A percentile compares a stretch with the other conserved stretches of the same genome.
These are phyloP conservation scores for Amphibolis antarctica DNA, from an alignment of 106 monocot genomes.

Conservation along the genomic window DNA sequence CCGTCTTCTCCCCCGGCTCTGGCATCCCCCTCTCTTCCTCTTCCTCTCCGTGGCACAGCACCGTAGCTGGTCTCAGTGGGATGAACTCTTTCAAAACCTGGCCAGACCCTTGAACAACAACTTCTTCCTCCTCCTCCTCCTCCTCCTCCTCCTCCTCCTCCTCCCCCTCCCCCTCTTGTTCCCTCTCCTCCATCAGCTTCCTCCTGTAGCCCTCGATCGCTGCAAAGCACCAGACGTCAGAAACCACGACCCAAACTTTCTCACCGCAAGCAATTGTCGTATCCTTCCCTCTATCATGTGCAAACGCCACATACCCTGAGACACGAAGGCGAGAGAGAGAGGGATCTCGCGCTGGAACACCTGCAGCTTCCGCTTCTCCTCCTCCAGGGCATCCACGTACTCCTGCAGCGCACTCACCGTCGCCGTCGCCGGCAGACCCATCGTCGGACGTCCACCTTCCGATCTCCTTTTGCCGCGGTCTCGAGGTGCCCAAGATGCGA, in stretches of 20 bases:
- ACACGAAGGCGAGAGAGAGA: slow-evolving; percentile 43
- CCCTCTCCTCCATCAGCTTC: slow-evolving; percentile 11
- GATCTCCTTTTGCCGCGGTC: too few relatives aligned
- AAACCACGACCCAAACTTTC: background rate
- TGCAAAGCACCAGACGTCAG: slow-evolving; percentile 2
- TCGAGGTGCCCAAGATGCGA: too few relatives aligned
- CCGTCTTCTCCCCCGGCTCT: slow-evolving; percentile 25
- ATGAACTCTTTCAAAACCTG: slow-evolving; percentile 67
- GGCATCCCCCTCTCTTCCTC: background rate
- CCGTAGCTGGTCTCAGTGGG: slow-evolving; percentile 29
- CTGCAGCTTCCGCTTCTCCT: slow-evolving; percentile 63
- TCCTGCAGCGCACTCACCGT: slow-evolving; percentile 5
- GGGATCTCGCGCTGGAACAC: slow-evolving; percentile 62
- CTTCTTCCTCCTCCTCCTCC: slow-evolving; percentile 1
- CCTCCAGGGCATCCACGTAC: slow-evolving; percentile 44
- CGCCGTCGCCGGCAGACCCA: too few relatives aligned
- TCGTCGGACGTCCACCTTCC: too few relatives aligned
- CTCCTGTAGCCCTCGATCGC: slow-evolving; percentile 39
- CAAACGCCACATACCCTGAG: slow-evolving; percentile 23
- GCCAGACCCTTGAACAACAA: background rate
- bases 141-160: slow-evolving; percentile 12
- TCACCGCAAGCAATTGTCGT: background rate
- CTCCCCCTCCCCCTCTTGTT: slow-evolving; percentile 17
- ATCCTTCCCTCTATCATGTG: background rate
- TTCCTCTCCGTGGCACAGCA: background rate